Conservation (phyloP, 2,329 filamentous ascomycete genomes). For the Colletotrichum chlorophyti region DNA sequence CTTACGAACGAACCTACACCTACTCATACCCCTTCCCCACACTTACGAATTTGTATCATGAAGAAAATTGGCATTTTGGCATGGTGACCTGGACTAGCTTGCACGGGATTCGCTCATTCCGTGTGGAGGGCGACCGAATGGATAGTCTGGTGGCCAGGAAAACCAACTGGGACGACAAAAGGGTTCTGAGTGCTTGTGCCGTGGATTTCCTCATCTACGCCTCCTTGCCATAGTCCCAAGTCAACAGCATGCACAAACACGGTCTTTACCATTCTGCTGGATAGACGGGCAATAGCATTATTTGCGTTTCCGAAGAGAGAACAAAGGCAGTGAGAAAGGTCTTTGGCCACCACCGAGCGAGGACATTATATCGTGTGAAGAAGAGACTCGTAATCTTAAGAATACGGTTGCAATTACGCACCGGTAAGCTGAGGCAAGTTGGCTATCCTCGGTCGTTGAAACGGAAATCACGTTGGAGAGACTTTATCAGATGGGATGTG, state of each 20-base stretch:
- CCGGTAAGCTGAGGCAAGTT: no score
- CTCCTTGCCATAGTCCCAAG: slow-evolving; percentile 24
- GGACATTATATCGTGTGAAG: no score
- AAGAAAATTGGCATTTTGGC: slow-evolving; percentile 23
- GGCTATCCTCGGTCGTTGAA: neutral
- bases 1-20: slow-evolving; percentile 19
- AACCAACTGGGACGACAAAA: slow-evolving; percentile 3
- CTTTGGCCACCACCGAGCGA: neutral
- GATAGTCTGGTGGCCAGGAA: slow-evolving; percentile 5
- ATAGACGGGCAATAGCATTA: slow-evolving; percentile 19
- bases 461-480: neutral
- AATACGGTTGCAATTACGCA: no score
- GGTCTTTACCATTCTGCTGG: slow-evolving; percentile 21
- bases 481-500: neutral
- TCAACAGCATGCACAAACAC: slow-evolving; percentile 20
- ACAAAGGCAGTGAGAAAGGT: neutral
- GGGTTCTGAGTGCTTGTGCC: slow-evolving; percentile 8
- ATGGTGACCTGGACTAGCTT: slow-evolving; percentile 19
- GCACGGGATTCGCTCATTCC: slow-evolving; percentile 7
- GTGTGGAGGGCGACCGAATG: neutral
- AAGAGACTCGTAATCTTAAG: no score
- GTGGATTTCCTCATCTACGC: slow-evolving; percentile 10
- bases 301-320: neutral
- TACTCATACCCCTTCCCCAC: slow-evolving; percentile 26
- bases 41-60: slow-evolving; percentile 21